phyloP scores from a whole-genome alignment of 495 filamentous ascomycete genomes.

The Lindgomyces ingoldianus region DNA sequence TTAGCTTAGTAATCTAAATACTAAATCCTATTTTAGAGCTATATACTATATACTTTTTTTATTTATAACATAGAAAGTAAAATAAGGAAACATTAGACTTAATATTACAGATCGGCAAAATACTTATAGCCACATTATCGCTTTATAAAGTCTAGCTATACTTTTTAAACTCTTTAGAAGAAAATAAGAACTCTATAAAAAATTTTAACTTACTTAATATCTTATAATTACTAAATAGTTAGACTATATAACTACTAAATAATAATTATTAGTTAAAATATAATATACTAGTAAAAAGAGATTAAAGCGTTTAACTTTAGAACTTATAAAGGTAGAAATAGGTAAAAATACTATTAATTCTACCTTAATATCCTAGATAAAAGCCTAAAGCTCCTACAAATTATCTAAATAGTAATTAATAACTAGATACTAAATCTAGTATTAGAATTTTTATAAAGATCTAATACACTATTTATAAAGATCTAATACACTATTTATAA shows the following conservation, averaged over 20 bases:
- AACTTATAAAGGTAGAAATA: too few species aligned
- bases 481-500: conserved; percentile 21
- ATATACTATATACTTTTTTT: conserved; percentile 35
- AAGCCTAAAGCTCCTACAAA: too few species aligned
- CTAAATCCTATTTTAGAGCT: conserved; percentile 21
- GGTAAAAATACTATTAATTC: too few species aligned
- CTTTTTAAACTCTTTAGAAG: neutral
- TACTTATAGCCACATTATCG: neutral
- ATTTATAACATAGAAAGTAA: conserved; percentile 33
- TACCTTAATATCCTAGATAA: too few species aligned
- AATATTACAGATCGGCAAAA: neutral
- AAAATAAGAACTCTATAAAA: neutral
- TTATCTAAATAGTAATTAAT: too few species aligned
- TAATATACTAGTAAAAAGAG: too few species aligned
- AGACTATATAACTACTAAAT: too few species aligned
- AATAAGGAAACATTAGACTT: conserved; percentile 30
- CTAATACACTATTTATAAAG: too few species aligned
- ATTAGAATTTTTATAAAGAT: too few species aligned
- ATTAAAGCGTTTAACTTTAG: too few species aligned
- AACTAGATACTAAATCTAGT: too few species aligned
- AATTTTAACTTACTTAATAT: neutral
- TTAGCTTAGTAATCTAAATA: conserved; percentile 14
- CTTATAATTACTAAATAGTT: neutral
- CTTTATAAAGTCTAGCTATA: neutral
- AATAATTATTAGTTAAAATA: too few species aligned